Evolutionary conservation across 1,139 yeast species (phyloP), one percentile per base, ranked within the genome.

Genomic region (Suhomyces terraborum): DNA sequence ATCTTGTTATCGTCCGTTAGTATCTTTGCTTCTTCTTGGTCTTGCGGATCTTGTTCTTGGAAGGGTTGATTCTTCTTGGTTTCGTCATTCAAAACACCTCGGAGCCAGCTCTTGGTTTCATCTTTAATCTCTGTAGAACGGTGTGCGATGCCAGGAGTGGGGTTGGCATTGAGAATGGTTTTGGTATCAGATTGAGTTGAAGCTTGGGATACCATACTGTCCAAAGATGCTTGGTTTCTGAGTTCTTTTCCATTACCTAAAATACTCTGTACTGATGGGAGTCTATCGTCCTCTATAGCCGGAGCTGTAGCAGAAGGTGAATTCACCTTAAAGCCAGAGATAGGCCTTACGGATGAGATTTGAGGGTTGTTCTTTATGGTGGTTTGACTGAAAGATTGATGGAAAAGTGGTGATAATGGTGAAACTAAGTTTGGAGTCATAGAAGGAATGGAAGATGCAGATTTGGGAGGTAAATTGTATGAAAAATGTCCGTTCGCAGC

Each of bases 341-440:
- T 13, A 6, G 43, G 43, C 14, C 41, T 30, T 9, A 32, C 24
- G 2, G 40, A 16, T 3, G 40, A 27, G 8, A 27, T 22, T n/a
- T 34, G 42, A 4, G 39, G 40, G 9, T 17, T 34, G 28, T 21
- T 28, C 28, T 35, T 43, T 31, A 43, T 42, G 13, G 53, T 48
- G 6, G 59, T 50, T 44, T 66, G 70, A 46, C 58, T 59, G 43
- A 67, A 66, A 21, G 64, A 58, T 45, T 67, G 74, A 49, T 67
- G 73, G 51, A 69, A 70, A 28, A 71, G 57, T 19, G 77, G 77
- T 18, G 69, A 62, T 35, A 72, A 56, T 8, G 77, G 76, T 41
- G 69, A 64, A 12, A 66, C 67, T 52, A 67, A 51, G 44, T 60
- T 61, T 6, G 72, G 69, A 12, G 64, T 60, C 29, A 58, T 53